phyloP scores from a whole-genome alignment of 2,329 filamentous ascomycete genomes.

The Periconia sp. region DNA sequence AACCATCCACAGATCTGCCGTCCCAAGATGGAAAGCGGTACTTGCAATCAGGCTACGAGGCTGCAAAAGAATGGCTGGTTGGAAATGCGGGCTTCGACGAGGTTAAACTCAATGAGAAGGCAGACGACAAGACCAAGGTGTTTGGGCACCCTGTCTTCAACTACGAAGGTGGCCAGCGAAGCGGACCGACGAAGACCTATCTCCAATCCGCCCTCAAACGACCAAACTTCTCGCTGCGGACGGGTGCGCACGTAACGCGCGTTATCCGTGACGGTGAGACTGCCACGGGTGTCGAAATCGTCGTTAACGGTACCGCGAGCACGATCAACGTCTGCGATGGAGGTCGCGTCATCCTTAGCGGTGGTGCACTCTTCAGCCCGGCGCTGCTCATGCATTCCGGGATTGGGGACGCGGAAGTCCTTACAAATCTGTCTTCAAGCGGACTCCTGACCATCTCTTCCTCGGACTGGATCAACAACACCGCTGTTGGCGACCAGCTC shows the following conservation, averaged over 20 bases:
- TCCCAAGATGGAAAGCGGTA: conserved; percentile 56
- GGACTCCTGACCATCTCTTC: no score
- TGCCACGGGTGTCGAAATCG: no score
- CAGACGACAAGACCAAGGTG: conserved; percentile 55
- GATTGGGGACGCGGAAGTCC: no score
- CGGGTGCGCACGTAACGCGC: conserved; percentile 52
- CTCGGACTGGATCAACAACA: no score
- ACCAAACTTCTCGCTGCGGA: conserved; percentile 46
- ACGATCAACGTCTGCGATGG: no score
- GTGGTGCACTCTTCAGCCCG: no score
- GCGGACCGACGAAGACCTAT: conserved; percentile 58
- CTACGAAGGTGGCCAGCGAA: conserved; percentile 57
- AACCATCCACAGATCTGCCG: conserved; percentile 53
- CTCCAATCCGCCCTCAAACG: conserved; percentile 55
- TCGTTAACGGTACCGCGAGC: no score
- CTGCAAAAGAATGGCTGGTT: conserved; percentile 58
- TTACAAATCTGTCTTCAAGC: no score
- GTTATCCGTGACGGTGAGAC: no score
- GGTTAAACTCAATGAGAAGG: conserved; percentile 54
- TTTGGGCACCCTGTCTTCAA: conserved; percentile 58
- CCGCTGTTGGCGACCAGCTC: no score
- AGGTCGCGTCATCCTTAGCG: no score
- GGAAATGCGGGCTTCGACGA: conserved; percentile 55
- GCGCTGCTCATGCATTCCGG: no score
- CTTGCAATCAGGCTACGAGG: conserved; percentile 56